Conservation (phyloP, 2,329 filamentous ascomycete genomes). For the Xylariaceae sp. region DNA sequence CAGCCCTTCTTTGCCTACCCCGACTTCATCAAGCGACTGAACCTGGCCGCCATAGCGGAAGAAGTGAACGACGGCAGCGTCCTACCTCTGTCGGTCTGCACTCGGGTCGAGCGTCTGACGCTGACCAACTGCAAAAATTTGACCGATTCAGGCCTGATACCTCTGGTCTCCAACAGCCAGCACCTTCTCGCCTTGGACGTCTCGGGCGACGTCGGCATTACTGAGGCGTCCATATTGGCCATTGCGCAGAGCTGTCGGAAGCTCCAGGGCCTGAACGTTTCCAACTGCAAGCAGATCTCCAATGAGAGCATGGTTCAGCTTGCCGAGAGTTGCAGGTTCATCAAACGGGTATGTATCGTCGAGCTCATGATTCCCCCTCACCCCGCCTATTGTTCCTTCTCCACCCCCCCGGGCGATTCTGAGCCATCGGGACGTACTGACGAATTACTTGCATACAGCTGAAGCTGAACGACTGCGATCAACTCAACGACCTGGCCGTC, state of each 20-base stretch:
- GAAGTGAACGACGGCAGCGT: constrained; percentile 85
- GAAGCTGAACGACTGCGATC: constrained; percentile 88
- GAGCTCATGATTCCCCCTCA: constrained; percentile 5
- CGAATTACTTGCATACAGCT: constrained; percentile 44
- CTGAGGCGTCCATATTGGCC: constrained; percentile 31
- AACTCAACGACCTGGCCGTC: constrained; percentile 75
- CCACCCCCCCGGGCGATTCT: too few species aligned
- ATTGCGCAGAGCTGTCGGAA: constrained; percentile 77
- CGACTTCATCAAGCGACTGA: constrained; percentile 85
- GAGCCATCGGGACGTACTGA: background rate
- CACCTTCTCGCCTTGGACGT: constrained; percentile 86
- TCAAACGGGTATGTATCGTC: constrained; percentile 73
- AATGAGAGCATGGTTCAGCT: constrained; percentile 78
- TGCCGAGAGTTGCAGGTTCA: constrained; percentile 72
- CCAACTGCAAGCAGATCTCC: constrained; percentile 74
- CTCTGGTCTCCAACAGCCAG: constrained; percentile 69
- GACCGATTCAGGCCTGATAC: constrained; percentile 75
- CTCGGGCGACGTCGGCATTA: constrained; percentile 63
- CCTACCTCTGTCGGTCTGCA: constrained; percentile 72
- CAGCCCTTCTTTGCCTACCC: constrained; percentile 83
- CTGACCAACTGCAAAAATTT: constrained; percentile 82
- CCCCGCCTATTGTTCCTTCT: too few species aligned
- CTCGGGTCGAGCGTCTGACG: constrained; percentile 84
- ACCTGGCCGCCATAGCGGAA: constrained; percentile 70
- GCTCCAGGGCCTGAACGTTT: constrained; percentile 89